Evolutionary conservation across 345 rosid genomes (phyloP).

Genomic region (Chamaenerion angustifolium): DNA sequence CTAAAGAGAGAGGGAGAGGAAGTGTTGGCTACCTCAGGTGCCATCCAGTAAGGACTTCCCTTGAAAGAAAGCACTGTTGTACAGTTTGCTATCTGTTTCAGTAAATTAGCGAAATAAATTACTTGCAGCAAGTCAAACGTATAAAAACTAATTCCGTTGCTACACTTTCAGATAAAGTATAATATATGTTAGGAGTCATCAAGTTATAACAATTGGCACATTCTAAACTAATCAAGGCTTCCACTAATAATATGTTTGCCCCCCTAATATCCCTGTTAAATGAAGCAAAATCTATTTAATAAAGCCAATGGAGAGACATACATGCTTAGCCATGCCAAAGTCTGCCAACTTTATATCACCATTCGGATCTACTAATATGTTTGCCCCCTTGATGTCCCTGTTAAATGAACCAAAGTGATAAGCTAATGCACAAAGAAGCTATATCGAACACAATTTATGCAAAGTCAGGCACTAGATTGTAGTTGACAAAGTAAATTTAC

Average conservation of each 20-base stretch:
- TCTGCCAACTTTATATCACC: constrained; percentile 10
- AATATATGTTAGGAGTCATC: not conserved
- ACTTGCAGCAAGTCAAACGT: not conserved
- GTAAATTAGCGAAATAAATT: constrained; percentile 12
- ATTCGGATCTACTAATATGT: constrained; percentile 8
- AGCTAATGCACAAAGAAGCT: not conserved
- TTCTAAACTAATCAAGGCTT: no score
- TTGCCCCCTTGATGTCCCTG: constrained; percentile 14
- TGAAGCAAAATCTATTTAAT: not conserved
- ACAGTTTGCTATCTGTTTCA: constrained; percentile 48
- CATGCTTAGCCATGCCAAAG: constrained; percentile 17
- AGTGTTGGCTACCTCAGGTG: constrained; percentile 67
- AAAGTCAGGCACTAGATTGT: not conserved
- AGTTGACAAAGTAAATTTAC: not conserved
- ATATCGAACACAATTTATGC: not conserved
- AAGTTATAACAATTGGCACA: no score
- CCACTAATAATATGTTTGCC: constrained; percentile 9
- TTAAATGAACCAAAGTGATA: not conserved
- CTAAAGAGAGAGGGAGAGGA: not conserved
- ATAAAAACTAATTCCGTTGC: no score
- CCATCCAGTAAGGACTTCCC: constrained; percentile 99
- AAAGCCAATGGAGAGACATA: constrained; percentile 1
- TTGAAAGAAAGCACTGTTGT: constrained; percentile 91
- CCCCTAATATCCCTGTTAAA: constrained; percentile 10
- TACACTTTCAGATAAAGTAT: not conserved